A percentile compares a stretch with the other conserved stretches of the same genome.
These are phyloP conservation scores for Fusarium protoensiforme DNA, from an alignment of 2,329 filamentous ascomycete genomes.

Conservation along the genomic window DNA sequence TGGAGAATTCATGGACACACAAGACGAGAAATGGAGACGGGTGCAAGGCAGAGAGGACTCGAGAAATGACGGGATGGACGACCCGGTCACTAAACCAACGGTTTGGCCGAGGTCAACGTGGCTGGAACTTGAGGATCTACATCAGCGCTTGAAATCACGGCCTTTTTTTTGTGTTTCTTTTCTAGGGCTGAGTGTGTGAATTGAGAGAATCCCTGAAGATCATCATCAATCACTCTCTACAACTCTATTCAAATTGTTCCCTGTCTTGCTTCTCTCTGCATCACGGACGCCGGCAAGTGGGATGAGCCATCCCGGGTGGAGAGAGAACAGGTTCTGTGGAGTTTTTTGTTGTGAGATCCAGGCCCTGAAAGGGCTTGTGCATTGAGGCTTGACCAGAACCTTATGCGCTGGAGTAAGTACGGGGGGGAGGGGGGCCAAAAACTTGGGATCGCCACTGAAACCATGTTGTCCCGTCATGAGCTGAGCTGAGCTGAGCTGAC, in stretches of 20 bases:
- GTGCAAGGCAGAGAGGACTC: not conserved
- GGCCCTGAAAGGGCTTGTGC: constrained; percentile 17
- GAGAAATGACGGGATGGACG: not conserved
- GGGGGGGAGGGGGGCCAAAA: not conserved
- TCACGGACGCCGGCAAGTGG: constrained; percentile 1
- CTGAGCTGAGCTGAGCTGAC: not conserved
- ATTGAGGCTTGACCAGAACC: constrained; percentile 28
- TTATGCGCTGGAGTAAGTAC: constrained; percentile 21
- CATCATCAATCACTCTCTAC: not conserved
- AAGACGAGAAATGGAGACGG: not conserved
- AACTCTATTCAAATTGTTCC: not conserved
- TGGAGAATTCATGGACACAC: constrained; percentile 15
- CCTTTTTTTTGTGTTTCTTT: too few relatives aligned
- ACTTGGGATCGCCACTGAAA: not conserved
- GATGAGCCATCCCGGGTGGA: constrained; percentile 3
- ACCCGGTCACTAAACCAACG: not conserved
- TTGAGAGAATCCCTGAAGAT: not conserved
- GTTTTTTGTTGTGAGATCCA: constrained; percentile 5
- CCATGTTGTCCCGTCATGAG: not conserved
- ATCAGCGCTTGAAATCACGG: not conserved
- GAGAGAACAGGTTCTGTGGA: constrained; percentile 15
- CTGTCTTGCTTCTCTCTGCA: not conserved
- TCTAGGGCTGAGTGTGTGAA: not conserved
- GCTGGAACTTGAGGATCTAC: not conserved
- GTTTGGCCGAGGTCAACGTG: not conserved